Conservation (phyloP, 2,329 filamentous ascomycete species). For the Alternaria hordeiaustralica region DNA sequence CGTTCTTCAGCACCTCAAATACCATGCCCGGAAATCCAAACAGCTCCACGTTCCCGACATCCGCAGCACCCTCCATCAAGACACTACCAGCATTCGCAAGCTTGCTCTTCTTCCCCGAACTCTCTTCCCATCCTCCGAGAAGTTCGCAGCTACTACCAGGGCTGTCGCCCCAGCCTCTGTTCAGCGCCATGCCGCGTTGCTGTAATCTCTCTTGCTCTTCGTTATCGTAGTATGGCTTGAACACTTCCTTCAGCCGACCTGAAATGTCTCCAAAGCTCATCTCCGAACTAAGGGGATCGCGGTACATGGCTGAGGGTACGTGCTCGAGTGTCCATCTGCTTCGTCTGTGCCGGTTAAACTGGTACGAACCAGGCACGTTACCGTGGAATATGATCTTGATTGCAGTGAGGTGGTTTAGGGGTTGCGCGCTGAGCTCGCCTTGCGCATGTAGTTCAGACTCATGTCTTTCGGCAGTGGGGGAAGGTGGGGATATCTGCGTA, state of each 20-base stretch:
- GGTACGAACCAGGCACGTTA: slow-evolving; percentile 93
- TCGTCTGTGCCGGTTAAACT: slow-evolving; percentile 92
- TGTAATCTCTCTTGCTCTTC: slow-evolving; percentile 60
- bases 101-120: slow-evolving; percentile 42
- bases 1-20: slow-evolving; percentile 95
- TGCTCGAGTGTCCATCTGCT: slow-evolving; percentile 81
- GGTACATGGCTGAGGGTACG: slow-evolving; percentile 50
- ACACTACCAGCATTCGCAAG: slow-evolving; percentile 44
- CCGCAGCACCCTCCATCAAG: slow-evolving; percentile 53
- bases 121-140: slow-evolving; percentile 72
- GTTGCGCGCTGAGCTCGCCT: slow-evolving; percentile 37
- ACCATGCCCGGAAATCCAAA: slow-evolving; percentile 93
- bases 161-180: slow-evolving; percentile 89
- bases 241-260: slow-evolving; percentile 69
- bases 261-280: slow-evolving; percentile 68
- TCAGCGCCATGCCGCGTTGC: slow-evolving; percentile 78
- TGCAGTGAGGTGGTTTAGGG: slow-evolving; percentile 73
- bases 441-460: slow-evolving; percentile 31
- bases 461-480: slow-evolving; percentile 63
- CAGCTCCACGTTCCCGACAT: slow-evolving; percentile 77
- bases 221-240: slow-evolving; percentile 70
- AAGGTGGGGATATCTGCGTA: slow-evolving; percentile 57
- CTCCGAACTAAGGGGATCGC: slow-evolving; percentile 71
- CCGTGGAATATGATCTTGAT: slow-evolving; percentile 94
- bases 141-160: slow-evolving; percentile 85